phyloP scores from a whole-genome alignment of 257 asterid species.

The Primulina tabacum region DNA sequence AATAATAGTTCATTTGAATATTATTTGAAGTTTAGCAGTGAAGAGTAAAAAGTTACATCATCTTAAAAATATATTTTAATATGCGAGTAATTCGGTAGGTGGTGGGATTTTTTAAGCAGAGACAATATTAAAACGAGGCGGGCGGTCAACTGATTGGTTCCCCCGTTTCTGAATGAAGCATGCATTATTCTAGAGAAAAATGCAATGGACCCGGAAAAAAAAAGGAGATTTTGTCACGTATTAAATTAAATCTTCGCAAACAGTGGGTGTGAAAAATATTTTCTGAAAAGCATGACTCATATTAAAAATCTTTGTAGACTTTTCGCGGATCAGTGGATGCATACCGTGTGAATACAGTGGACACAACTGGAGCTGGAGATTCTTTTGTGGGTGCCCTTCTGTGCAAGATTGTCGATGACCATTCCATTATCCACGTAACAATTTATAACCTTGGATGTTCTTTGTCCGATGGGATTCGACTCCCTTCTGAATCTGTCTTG shows the following conservation, averaged over 20 bases:
- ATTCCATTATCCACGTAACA: conserved; percentile 33
- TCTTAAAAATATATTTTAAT: no score
- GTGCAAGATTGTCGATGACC: conserved; percentile 48
- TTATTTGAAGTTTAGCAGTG: neutral
- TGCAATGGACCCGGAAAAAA: neutral
- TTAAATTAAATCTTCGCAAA: no score
- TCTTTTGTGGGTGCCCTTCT: conserved; percentile 53
- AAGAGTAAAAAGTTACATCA: no score
- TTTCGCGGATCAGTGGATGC: conserved; percentile 40
- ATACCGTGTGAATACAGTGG: conserved; percentile 38
- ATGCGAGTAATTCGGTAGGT: neutral
- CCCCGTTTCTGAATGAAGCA: conserved; percentile 23
- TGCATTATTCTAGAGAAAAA: neutral
- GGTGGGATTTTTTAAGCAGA: neutral
- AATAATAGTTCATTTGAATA: neutral
- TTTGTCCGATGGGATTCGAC: no score
- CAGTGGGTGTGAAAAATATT: neutral
- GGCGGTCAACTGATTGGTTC: neutral
- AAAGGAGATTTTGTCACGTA: neutral
- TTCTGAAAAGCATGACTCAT: neutral
- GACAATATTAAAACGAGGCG: neutral
- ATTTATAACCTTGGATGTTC: neutral
- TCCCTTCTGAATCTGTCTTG: neutral
- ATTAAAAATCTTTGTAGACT: conserved; percentile 9
- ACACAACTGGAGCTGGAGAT: conserved; percentile 59